Evolutionary conservation across 192 early-diverging fungal genomes (phyloP).

Genomic region (Coemansia sp.): DNA sequence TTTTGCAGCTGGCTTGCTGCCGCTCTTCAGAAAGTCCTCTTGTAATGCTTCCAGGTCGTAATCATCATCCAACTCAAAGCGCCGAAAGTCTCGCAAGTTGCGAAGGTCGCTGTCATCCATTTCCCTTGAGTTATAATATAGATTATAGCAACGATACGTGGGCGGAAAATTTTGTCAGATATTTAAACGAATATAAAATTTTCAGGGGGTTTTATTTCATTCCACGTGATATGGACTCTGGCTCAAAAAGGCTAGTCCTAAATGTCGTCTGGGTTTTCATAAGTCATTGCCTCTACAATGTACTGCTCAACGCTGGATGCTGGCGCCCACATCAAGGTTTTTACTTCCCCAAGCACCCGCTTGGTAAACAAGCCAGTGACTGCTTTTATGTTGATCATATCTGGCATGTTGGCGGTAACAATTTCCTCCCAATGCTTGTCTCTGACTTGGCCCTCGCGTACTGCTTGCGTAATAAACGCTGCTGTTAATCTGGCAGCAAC

Average conservation of each 20-base stretch:
- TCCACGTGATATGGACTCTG: too few relatives aligned
- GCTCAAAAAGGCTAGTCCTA: background rate
- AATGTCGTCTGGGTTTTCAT: constrained; percentile 36
- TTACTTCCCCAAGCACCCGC: constrained; percentile 45
- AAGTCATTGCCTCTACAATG: constrained; percentile 42
- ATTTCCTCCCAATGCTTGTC: constrained; percentile 35
- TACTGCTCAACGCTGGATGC: constrained; percentile 50
- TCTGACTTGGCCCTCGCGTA: constrained; percentile 52
- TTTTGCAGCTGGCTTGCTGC: constrained; percentile 39
- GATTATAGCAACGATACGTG: too few relatives aligned
- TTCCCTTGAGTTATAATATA: background rate
- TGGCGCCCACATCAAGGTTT: constrained; percentile 45
- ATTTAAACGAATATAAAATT: too few relatives aligned
- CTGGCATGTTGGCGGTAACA: constrained; percentile 20
- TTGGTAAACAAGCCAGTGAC: constrained; percentile 25
- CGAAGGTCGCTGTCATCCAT: background rate
- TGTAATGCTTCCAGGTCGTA: constrained; percentile 45
- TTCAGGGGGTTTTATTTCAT: too few relatives aligned
- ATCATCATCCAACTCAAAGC: constrained; percentile 18
- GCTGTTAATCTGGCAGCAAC: constrained; percentile 78
- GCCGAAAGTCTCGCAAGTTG: constrained; percentile 9
- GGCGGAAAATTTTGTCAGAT: too few relatives aligned
- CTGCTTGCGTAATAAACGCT: constrained; percentile 66
- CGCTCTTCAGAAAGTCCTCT: constrained; percentile 34
- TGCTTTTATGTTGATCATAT: background rate